phyloP scores from a whole-genome alignment of 768 basidiomycete species.

The Russula vinacea region DNA sequence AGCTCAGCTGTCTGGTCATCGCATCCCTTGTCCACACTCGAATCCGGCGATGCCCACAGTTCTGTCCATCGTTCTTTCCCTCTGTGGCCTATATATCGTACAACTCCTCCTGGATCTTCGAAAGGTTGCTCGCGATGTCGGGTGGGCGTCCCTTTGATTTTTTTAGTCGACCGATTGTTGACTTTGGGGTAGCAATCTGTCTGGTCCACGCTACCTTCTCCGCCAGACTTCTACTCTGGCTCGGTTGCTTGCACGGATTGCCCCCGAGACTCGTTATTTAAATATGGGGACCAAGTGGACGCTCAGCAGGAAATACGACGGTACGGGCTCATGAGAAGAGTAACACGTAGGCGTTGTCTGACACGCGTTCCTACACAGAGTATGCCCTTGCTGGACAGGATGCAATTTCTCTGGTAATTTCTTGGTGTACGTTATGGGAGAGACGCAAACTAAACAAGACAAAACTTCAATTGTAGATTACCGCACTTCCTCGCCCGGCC shows the following conservation, averaged over 20 bases:
- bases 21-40: not conserved
- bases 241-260: not conserved
- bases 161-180: not conserved
- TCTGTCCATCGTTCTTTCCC: not conserved
- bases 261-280: not conserved
- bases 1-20: too few species aligned
- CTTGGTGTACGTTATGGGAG: not conserved
- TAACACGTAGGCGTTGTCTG: too few species aligned
- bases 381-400: slow-evolving; percentile 21
- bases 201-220: slow-evolving; percentile 14
- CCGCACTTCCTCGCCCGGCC: slow-evolving; percentile 3
- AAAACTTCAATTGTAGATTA: slow-evolving; percentile 5
- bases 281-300: not conserved
- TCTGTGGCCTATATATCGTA: slow-evolving; percentile 3
- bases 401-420: slow-evolving; percentile 5
- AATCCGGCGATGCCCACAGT: not conserved
- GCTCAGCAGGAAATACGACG: not conserved
- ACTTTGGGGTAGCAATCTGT: not conserved
- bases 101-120: slow-evolving; percentile 3
- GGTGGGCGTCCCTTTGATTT: not conserved
- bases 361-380: slow-evolving; percentile 1
- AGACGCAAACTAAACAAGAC: not conserved
- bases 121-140: slow-evolving; percentile 3
- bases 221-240: not conserved
- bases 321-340: not conserved